Base-by-base conservation (phyloP, 1,139 yeast species). In the Scheffersomyces parashehatae region DNA sequence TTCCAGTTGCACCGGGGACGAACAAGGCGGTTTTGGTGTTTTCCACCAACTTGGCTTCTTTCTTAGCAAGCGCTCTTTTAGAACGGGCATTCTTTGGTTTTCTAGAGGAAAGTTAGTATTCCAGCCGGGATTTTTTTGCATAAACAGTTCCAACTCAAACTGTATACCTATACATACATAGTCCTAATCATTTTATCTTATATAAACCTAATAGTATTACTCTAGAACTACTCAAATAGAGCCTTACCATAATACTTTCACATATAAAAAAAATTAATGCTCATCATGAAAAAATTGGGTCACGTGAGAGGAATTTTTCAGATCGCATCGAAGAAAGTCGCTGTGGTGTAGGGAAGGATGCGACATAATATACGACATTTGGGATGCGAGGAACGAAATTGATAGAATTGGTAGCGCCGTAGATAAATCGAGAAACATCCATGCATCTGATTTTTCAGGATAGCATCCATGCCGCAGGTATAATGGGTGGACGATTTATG, bases 71-170 rank as follows among this genome's bases (percentile, higher is more conserved):
- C 11, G 96, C 98, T 65, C 99, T 83, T 73, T 95, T 95, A 44
- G 97, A 82, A 62, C 99, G 89, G 46, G 97, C 97, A 62, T 86
- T 93, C 70, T 90, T 91, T 38, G 99, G 98, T 53, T 74, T 75
- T 35, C 68, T 57, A 14, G 8, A 14, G 20, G 7, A 13, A n/a
- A n/a, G 49, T 47, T 48, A 46, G 15, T 31, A 31, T 15, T 31
- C 4, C 11, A 31, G 26, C 26, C 26, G 2, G 26, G 7, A 20
- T 40, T 2, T 12, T 52, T 51, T 49, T 5, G 26, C 46, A 51
- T 47, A 40, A 4, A 7, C 10, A 5, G 36, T 9, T 33, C 32
- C 7, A 6, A 11, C 10, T 14, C 29, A 11, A 16, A 7, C 13
- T 14, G 8, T 29, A n/a, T 3, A 12, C 12, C 6, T 10, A 28